Base-by-base conservation (phyloP, 1,284 basidiomycete species). In the Ganoderma boninense region DNA sequence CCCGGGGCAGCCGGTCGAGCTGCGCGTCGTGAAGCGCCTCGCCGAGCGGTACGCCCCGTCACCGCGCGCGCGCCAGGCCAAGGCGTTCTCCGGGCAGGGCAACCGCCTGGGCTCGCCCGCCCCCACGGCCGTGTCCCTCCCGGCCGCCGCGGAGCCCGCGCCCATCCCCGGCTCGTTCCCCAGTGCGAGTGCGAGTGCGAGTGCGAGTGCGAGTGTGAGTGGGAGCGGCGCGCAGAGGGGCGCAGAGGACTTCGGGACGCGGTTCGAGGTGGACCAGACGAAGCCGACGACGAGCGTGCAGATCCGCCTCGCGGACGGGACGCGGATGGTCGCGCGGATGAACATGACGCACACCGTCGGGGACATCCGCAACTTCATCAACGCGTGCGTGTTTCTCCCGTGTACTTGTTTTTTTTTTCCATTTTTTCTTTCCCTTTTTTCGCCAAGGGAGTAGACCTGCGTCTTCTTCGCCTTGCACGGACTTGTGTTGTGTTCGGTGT, bases 271-370 rank as follows among this genome's bases (percentile, higher is more conserved):
- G 5, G 96, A 99, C 78, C 87, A 89, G 76, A 87, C 84, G 23
- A 86, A 89, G 79, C 97, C 97, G 1, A 93, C 91, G 65, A 98
- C 97, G 43, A 95, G 90, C 77, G 87, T 99, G n/a, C 97, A 98
- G 83, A 87, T 99, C 67, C 87, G 97, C 62, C 80, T 99, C 61
- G 94, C 93, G 13, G 97, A 98, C 82, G 98, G 98, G 14, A 94
- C 95, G n/a, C 88, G 96, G 74, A 89, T 97, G 80, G 93, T 96
- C 2, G 92, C 89, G 61, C 86, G 94, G 66, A 95, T 99, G 92
- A 99, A 99, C 81, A 85, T 97, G 68, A 92, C 91, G 13, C 96
- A 99, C 79, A 99, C 95, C 0, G 90, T 99, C 10, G 87, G 87
- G 11, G 96, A 99, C 77, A 87, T 99, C 63, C 86, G 96, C 65